Base-by-base conservation (phyloP, 768 basidiomycete species). In the Neoboletus subvelutipes region DNA sequence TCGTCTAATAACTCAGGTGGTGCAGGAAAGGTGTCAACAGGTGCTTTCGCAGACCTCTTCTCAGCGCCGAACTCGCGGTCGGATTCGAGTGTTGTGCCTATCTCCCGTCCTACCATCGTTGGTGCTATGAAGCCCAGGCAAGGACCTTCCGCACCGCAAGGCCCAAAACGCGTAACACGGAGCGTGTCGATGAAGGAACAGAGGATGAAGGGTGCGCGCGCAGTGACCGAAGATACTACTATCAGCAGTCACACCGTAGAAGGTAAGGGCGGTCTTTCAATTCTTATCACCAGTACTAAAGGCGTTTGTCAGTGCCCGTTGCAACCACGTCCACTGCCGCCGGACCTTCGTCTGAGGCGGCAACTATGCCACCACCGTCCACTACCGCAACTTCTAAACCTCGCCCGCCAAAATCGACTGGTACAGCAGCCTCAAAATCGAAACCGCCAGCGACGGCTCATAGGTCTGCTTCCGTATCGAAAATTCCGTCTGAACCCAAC, bases 161-260 rank as follows among this genome's bases (percentile, higher is more conserved):
- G 52, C 17, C n/a, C 57, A 24, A 65, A 55, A 39, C 71, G 68
- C 7, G 31, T 72, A 13, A 71, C 71, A 13, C 59, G 71, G 29
- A 71, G 71, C 33, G 54, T 63, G 10, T 73, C 70, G 17, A 45
- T 73, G 61, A 73, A 60, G 47, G 60, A 64, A 31, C 54, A 61
- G 46, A 54, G 50, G 9, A 45, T 54, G 26, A 60, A 56, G 40
- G 22, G 48, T 17, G 54, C 46, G 3, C 42, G 18, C 28, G 9
- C 48, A 40, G 50, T 56, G 34, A 24, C 20, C 13, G 50, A 60
- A 22, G 50, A 45, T 45, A 18, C 20, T 11, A 29, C 24, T 17
- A 28, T 28, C 45, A 34, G 22, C 5, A 18, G 22, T 36, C 13
- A 43, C 10, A 20, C 29, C 24, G 9, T 24, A n/a, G 37, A 57